Evolutionary conservation across 345 rosid species (phyloP).

Genomic region (Sisymbrium altissimum): DNA sequence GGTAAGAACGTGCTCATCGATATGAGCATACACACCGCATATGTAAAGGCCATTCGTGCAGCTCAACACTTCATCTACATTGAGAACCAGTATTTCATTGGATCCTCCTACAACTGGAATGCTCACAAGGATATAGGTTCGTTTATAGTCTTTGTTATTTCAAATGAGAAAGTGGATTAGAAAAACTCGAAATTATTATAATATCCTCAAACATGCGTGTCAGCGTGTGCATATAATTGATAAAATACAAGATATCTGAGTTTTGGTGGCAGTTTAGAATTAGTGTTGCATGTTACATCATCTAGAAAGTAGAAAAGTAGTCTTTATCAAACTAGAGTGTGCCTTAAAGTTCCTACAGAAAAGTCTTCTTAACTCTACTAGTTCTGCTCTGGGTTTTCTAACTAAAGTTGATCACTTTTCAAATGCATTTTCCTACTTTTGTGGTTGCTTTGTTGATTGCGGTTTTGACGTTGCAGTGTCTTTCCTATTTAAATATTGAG

Average conservation of each 20-base stretch:
- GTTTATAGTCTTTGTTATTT: not conserved
- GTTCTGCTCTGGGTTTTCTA: not conserved
- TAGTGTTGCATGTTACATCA: not conserved
- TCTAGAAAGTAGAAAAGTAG: no score
- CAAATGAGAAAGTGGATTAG: not conserved
- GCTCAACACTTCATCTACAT: constrained; percentile 96
- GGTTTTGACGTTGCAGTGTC: not conserved
- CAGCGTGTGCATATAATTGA: not conserved
- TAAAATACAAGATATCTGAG: not conserved
- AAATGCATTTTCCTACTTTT: not conserved
- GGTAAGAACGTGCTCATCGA: constrained; percentile 94
- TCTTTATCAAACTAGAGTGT: not conserved
- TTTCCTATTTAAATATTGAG: not conserved
- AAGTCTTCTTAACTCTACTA: not conserved
- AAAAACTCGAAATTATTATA: not conserved
- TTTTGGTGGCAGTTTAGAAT: not conserved
- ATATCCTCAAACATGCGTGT: not conserved
- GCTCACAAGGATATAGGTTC: constrained; percentile 73
- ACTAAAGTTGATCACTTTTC: not conserved
- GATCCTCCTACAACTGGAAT: constrained; percentile 89
- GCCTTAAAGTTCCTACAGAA: not conserved
- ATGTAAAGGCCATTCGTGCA: constrained; percentile 92
- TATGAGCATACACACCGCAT: constrained; percentile 99
- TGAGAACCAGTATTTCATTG: constrained; percentile 94
- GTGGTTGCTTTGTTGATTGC: not conserved